Base-by-base conservation (phyloP, 2,329 filamentous ascomycete species). In the Pseudogymnoascus sp. region DNA sequence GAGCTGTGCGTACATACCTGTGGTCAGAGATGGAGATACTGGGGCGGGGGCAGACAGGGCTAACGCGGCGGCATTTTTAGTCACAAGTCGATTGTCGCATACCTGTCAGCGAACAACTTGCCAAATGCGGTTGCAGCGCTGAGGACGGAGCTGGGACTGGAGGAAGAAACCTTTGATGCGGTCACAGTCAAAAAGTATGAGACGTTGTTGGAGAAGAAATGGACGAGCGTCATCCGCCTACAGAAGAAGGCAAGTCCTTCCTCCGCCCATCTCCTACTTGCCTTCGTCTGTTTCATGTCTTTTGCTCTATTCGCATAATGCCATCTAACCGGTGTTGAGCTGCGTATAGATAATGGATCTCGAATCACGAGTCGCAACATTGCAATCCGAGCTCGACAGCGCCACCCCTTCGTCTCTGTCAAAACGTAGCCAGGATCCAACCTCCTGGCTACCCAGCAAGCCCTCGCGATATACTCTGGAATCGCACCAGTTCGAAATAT, bases 141-240 rank as follows among this genome's bases (percentile, higher is more conserved):
- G 63, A 84, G 90, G 64, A 81, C 87, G 70, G 91, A 96, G 75
- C 78, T 88, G 14, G 80, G 82, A 63, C 81, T 96, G 1, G 82
- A 85, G 60, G 85, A 89, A 68, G 79, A 76, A 37, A 77, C 77
- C 31, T 91, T 93, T 69, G 90, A 96, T 72, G 80, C 89, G 67
- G 82, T 83, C 21, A 96, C 90, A 16, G 82, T 87, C 60, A 96
- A 96, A 79, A 96, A 95, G 76, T 96, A 96, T 76, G 91, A 96
- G 76, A 89, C 89, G 1, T 77, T 96, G 37, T 77, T 96, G 67
- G 92, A 96, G 80, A 96, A 96, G 83, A 96, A 96, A 80, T 96
- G 92, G 92, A 96, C 92, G 21, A 93, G 90, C 70, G 88, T 96
- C 26, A 91, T 96, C 70, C 83, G 93, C 65, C 76, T 96, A 75